Conservation (phyloP, 176 grass and related monocot species). For the Phyllostachys edulis region DNA sequence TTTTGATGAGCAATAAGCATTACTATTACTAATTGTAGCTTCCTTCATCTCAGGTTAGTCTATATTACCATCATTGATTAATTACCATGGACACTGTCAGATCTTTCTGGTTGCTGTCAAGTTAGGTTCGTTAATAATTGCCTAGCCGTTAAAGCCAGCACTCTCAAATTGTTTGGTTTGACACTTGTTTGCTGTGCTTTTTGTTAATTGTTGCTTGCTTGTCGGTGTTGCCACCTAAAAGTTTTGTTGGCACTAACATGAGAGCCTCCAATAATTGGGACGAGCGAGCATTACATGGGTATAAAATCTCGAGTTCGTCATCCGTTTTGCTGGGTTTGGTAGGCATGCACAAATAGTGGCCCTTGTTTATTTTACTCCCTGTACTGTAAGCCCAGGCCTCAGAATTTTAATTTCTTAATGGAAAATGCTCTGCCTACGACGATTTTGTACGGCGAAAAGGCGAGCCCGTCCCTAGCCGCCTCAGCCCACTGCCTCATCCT, state of each 20-base stretch:
- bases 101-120: neutral
- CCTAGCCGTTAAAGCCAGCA: neutral
- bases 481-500: no score
- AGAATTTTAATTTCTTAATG: neutral
- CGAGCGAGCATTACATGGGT: neutral
- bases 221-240: constrained; percentile 16
- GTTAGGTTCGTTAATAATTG: constrained; percentile 4
- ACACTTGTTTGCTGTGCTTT: neutral
- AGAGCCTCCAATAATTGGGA: constrained; percentile 4
- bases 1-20: neutral
- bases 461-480: no score
- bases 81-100: neutral
- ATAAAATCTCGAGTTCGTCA: neutral
- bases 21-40: neutral
- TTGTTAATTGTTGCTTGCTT: neutral
- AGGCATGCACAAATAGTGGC: neutral
- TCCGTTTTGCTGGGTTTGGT: constrained; percentile 8
- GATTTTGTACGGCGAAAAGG: no score
- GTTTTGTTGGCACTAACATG: neutral
- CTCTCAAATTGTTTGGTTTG: neutral
- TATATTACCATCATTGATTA: neutral
- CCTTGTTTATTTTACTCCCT: neutral
- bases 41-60: neutral
- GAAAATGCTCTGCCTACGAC: no score
- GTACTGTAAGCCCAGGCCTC: neutral